Percentiles rank a stretch among this genome's conserved stretches.
These are phyloP conservation scores for Lecanicillium sp. DNA, from an alignment of 2,329 filamentous ascomycete species.

Conservation along the genomic window DNA sequence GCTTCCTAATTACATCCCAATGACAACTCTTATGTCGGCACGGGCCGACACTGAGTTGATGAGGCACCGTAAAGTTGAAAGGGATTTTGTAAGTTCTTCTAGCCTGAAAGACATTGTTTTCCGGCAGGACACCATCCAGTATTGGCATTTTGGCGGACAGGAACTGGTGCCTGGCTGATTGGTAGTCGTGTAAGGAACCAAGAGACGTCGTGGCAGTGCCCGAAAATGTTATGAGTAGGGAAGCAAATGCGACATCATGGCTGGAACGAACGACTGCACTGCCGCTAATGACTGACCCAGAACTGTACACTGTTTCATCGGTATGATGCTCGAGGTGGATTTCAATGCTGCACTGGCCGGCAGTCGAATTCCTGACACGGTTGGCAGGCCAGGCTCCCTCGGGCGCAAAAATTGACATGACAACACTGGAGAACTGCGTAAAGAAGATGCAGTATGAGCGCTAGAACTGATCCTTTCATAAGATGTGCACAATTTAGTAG, in stretches of 20 bases:
- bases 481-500: too few species aligned
- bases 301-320: slow-evolving; percentile 36
- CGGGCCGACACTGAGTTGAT: slow-evolving; percentile 37
- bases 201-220: slow-evolving; percentile 32
- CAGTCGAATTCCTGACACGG: not conserved
- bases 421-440: not conserved
- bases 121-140: slow-evolving; percentile 28
- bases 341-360: slow-evolving; percentile 14
- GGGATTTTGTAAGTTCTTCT: slow-evolving; percentile 32
- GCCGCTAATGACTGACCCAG: slow-evolving; percentile 32
- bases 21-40: slow-evolving; percentile 33
- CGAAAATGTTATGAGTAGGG: slow-evolving; percentile 34
- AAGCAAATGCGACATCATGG: slow-evolving; percentile 33
- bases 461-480: too few species aligned
- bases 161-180: slow-evolving; percentile 34
- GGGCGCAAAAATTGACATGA: not conserved
- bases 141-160: slow-evolving; percentile 39
- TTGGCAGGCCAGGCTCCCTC: not conserved
- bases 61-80: slow-evolving; percentile 42
- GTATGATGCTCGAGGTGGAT: slow-evolving; percentile 32
- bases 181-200: slow-evolving; percentile 29
- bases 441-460: too few species aligned
- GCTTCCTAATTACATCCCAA: slow-evolving; percentile 31
- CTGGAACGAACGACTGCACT: slow-evolving; percentile 29
- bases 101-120: slow-evolving; percentile 30